Percentiles rank a stretch among this genome's conserved stretches.
Evolutionary conservation across 495 filamentous ascomycete genomes (phyloP).

Genomic region (Symbiotaphrina buchneri): DNA sequence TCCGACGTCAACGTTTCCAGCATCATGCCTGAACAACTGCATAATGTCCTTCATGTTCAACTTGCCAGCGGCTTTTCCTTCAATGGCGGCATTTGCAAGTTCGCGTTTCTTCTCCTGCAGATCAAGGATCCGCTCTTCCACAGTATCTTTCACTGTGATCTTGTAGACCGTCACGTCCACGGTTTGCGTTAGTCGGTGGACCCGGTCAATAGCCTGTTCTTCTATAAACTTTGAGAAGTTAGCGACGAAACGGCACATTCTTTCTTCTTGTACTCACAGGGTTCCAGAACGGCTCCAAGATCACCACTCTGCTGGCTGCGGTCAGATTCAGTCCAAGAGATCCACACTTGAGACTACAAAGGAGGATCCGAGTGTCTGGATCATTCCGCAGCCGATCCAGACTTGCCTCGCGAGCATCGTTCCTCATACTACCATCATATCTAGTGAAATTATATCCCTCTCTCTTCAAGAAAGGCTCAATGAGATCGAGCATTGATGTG

Average conservation of each 20-base stretch:
- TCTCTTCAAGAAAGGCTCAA: constrained; percentile 69
- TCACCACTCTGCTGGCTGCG: constrained; percentile 78
- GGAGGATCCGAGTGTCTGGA: constrained; percentile 47
- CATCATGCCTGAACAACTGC: constrained; percentile 65
- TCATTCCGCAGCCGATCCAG: constrained; percentile 55
- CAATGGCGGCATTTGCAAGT: constrained; percentile 66
- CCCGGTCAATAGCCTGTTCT: constrained; percentile 95
- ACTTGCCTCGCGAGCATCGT: constrained; percentile 76
- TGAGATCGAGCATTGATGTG: constrained; percentile 90
- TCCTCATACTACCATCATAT: constrained; percentile 91
- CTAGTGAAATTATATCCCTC: constrained; percentile 57
- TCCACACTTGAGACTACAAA: constrained; percentile 86
- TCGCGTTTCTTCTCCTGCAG: constrained; percentile 83
- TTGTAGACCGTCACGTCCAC: constrained; percentile 87
- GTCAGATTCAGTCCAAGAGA: constrained; percentile 86
- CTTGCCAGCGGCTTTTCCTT: constrained; percentile 60
- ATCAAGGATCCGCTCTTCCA: constrained; percentile 81
- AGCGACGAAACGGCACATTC: not conserved
- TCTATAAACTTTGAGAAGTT: constrained; percentile 49
- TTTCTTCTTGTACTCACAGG: constrained; percentile 35
- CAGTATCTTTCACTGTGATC: constrained; percentile 60
- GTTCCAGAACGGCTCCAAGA: constrained; percentile 97
- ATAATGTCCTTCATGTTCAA: constrained; percentile 86
- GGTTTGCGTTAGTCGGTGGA: constrained; percentile 89
- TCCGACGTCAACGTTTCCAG: too few relatives aligned